Conservation (phyloP, 2,329 filamentous ascomycete species). For the Apiospora hydei region DNA sequence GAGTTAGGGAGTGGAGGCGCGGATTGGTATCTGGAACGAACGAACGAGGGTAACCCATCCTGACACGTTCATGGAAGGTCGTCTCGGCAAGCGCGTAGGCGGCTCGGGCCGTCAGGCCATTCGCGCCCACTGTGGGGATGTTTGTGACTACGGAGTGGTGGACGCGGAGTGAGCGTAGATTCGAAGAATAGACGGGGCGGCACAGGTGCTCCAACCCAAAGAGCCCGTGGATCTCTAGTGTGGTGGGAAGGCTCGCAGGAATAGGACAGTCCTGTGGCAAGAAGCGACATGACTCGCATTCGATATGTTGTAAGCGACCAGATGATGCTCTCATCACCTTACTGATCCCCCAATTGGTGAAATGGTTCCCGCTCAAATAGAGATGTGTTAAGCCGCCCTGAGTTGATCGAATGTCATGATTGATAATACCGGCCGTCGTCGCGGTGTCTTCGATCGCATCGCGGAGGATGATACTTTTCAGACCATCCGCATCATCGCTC, state of each 20-base stretch:
- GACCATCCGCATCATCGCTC: slow-evolving; percentile 43
- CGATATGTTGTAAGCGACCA: slow-evolving; percentile 60
- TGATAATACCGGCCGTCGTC: slow-evolving; percentile 30
- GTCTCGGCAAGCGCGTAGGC: slow-evolving; percentile 54
- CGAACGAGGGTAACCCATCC: slow-evolving; percentile 54
- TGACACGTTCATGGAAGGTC: slow-evolving; percentile 49
- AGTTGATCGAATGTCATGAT: slow-evolving; percentile 36
- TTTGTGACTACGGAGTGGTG: slow-evolving; percentile 69
- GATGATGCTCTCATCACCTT: slow-evolving; percentile 50
- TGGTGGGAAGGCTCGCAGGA: slow-evolving; percentile 39
- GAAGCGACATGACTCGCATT: slow-evolving; percentile 55
- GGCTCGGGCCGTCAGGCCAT: slow-evolving; percentile 45
- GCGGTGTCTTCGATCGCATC: slow-evolving; percentile 28
- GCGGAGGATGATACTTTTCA: slow-evolving; percentile 42
- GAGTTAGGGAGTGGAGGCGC: slow-evolving; percentile 57
- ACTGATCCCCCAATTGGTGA: slow-evolving; percentile 54
- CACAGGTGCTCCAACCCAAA: slow-evolving; percentile 56
- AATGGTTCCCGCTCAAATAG: slow-evolving; percentile 56
- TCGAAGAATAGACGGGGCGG: slow-evolving; percentile 60
- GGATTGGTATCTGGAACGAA: slow-evolving; percentile 65
- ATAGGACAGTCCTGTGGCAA: slow-evolving; percentile 27
- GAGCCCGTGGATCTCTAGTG: slow-evolving; percentile 50
- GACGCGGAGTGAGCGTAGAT: slow-evolving; percentile 59
- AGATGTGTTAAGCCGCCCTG: slow-evolving; percentile 59
- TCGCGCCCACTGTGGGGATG: slow-evolving; percentile 53